Evolutionary conservation across 2,329 filamentous ascomycete genomes (phyloP), one percentile per base, ranked within the genome.

Genomic region (Teratosphaeria nubilosa): DNA sequence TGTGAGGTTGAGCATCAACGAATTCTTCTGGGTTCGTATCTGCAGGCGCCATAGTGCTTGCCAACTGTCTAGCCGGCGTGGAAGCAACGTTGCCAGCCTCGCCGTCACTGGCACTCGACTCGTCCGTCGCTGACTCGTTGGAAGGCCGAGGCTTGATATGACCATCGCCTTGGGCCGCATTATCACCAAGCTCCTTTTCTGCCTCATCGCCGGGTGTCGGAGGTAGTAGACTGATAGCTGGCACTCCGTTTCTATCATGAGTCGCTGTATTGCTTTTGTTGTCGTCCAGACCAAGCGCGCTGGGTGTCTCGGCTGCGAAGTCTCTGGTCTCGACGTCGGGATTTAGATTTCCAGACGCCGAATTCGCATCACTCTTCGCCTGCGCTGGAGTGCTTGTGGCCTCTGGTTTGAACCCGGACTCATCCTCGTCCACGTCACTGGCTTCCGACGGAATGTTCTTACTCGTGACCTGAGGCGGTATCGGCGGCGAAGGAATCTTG

Each of bases 391-490:
- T 56, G 22, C 52, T 62, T 30, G 58, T 56, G 14, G 37, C 31
- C 2, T 58, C 56, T 34, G 62, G 56, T 14, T 54, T 22, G 59
- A 58, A 58, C 9, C 50, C 16, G 10, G 53, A 54, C 14, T 60
- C 62, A 16, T 69, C 64, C 22, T 70, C 66, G 27, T 66, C 66
- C 31, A 77, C 75, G 59, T 87, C 83, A 14, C 85, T 88, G 14
- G 78, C 73, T 63, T 88, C 85, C 1, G 82, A 85, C 57, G 74
- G 80, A 10, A 82, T 83, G 67, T 91, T 86, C 20, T 86, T 80
- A 1, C 85, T 85, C 0, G 86, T 87, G 13, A 88, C 84, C 16
- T 89, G 80, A 0, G 86, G 86, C 4, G 88, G 85, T 34, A 90
- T 70, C 16, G 88, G 87, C 61, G 88, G 82, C 16, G 41, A 20